Base-by-base conservation (phyloP, 2,329 filamentous ascomycete genomes). In the Verticillium zaregamsianum region DNA sequence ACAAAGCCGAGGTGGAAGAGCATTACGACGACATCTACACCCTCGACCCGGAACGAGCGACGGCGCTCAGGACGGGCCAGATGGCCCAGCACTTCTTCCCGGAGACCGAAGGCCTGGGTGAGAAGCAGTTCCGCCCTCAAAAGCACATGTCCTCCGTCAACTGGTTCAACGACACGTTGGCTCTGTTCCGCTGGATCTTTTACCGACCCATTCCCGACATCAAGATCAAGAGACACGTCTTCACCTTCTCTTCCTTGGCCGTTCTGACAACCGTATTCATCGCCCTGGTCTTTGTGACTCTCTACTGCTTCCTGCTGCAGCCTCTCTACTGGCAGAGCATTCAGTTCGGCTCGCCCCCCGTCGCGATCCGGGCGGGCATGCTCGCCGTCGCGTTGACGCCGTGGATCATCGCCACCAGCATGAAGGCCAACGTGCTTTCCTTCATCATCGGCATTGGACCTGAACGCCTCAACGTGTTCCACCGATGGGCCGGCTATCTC, bases 261-360 rank as follows among this genome's bases (percentile, higher is more conserved):
- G 88, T 93, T 9, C 79, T 91, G 58, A 78, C 85, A 17, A 85
- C 93, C 64, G 86, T 91, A 32, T 77, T 87, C 37, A 79, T 90
- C 61, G 88, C 90, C 9, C 73, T 93, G 20, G 79, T 84, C 1
- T 93, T 96, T 69, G 88, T 91, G 55, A 81, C 89, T 0, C 81
- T 96, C 4, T 96, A 95, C 75, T 90, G 88, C 71, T 97, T 96
- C 73, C 76, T 97, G 11, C 92, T 91, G 56, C 92, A 94, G 68
- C 94, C 94, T 1, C 82, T 96, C 3, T 97, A 93, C 79, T 97
- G 92, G 86, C 79, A 90, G 70, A 95, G 91, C 74, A 96, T 97
- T 68, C 83, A 83, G 55, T 94, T 86, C 69, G 94, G 94, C 52
- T 96, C 94, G 1, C 94, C 94, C 32, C 94, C 94, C 0, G 74